Base-by-base conservation (phyloP, 331 rosid species). In the Phaseolus coccineus region DNA sequence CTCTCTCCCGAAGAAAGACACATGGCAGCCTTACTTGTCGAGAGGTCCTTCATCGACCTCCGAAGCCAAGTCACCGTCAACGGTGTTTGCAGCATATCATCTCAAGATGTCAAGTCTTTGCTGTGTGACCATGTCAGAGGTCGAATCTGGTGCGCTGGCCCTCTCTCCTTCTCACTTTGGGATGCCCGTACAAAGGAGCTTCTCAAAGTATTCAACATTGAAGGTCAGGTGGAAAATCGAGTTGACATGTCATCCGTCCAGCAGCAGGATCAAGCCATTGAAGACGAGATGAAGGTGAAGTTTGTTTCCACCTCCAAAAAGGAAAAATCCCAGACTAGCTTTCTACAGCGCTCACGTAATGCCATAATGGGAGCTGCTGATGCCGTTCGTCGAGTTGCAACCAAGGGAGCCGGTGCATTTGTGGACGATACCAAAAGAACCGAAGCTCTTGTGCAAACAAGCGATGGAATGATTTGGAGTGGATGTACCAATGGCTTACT, bases 281-380 rank as follows among this genome's bases (percentile, higher is more conserved):
- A 96, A 80, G 98, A 96, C 46, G 98, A 96, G 83, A 84, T 83
- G 85, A 93, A 91, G 84, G 92, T 87, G 27, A 93, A 96, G 84
- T 91, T 87, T 35, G 93, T 88, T 68, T 88, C 98, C 16, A 11
- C 87, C 35, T 73, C 98, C 0, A 96, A 96, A 83, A 96, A 93
- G 85, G 99, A 96, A 59, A 96, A 96, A 88, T 85, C 98, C 8
- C 92, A 89, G 62, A 71, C 76, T 64, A 86, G 88, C 52, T 96
- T 96, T 83, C 77, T 96, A 46, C 99, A 96, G 71, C 86, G 98
- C 55, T 96, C 99, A 10, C 92, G 97, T 31, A 93, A 96, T 79
- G 97, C 97, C 37, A 88, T 96, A 65, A 85, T 93, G 92, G 99
- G 99, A 80, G 98, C 98, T 77, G 99, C 98, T 71, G 98, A 96